Evolutionary conservation across 306 rosid species (phyloP), one percentile per base, ranked within the genome.

Genomic region (Quercus glauca): DNA sequence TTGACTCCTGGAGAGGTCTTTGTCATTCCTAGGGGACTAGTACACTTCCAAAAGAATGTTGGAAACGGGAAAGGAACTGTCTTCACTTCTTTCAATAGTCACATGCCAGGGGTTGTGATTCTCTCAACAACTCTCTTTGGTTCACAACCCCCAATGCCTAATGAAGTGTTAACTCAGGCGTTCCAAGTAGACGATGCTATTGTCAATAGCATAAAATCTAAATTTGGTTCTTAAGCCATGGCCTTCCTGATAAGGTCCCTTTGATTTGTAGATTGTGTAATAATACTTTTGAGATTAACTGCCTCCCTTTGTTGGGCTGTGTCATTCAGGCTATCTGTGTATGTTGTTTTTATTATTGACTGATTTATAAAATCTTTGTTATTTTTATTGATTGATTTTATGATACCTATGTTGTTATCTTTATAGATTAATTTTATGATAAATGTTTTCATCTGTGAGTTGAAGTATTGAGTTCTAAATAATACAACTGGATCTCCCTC

Each of bases 11-110:
- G 90, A 49, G 65, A 84, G 70, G 76, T 84, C 86, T 84, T 87
- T 58, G 81, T 79, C 25, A n/a, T 87, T 73, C 88, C 90, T 10
- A 69, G 71, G 58, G 85, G 87, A 57, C 87, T 88, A 1, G 81
- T 84, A 73, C 90, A 87, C 78, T 81, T 79, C 58, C 90, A 87
- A 76, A 53, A 9, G 15, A 84, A 87, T 59, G 81, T 79, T 69
- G 88, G 90, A 55, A 20, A 69, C 26, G 76, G 84, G n/a, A 87
- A 84, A 23, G 88, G 83, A 9, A 59, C 52, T 63, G 31, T 73
- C 51, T 26, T 79, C 61, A 73, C 88, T 0, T 86, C 88, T 55
- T 84, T 87, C 82, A 87, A 87, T 51, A 87, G 90, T 70, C 85
- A 87, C 19, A 69, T 73, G 31, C 86, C 90, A 0, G 86, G 90